Evolutionary conservation across 306 rosid genomes (phyloP).

Genomic region (Hylodesmum podocarpum): DNA sequence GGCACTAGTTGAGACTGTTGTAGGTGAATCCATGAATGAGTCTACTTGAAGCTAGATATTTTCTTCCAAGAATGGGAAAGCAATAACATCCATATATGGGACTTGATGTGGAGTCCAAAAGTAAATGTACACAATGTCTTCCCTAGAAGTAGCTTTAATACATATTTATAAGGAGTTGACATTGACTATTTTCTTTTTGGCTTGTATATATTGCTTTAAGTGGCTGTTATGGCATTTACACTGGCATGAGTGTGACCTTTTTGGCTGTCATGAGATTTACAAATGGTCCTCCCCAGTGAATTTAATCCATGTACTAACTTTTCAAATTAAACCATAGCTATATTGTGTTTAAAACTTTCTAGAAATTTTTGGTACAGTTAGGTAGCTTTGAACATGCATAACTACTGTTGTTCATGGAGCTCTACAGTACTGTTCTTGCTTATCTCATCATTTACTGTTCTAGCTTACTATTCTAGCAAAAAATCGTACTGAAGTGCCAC

Average conservation of each 20-base stretch:
- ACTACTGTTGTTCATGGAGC: background rate
- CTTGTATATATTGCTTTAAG: background rate
- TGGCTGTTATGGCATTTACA: background rate
- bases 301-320: background rate
- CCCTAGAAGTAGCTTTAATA: background rate
- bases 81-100: background rate
- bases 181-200: background rate
- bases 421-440: background rate
- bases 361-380: background rate
- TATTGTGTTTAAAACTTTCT: background rate
- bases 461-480: background rate
- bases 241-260: conserved; percentile 18
- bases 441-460: background rate
- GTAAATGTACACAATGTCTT: background rate
- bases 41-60: background rate
- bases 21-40: background rate
- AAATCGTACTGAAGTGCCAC: background rate
- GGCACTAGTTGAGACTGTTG: background rate
- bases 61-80: background rate
- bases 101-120: background rate
- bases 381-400: background rate
- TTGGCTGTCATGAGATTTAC: conserved; percentile 15
- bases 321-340: background rate
- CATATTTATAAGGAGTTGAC: background rate
- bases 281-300: conserved; percentile 23